Percentiles rank a stretch among this genome's conserved stretches.
phyloP scores from a whole-genome alignment of 768 basidiomycete species.

The Phlebiopsis gigantea region DNA sequence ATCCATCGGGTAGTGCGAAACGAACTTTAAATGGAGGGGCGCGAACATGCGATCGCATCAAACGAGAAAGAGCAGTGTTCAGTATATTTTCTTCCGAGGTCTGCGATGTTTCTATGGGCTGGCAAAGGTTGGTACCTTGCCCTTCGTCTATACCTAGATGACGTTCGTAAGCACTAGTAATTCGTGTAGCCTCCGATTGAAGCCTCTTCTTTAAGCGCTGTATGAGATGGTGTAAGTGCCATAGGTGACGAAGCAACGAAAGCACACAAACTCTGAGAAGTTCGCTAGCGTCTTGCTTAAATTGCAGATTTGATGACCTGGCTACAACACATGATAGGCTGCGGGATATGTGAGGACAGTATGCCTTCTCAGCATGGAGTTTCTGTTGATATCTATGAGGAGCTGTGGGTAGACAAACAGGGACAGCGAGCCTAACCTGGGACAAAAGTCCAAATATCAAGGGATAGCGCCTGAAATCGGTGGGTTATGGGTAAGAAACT shows the following conservation, averaged over 20 bases:
- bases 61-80: constrained; percentile 36
- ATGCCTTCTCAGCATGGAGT: constrained; percentile 46
- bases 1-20: too few relatives aligned
- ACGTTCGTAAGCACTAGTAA: background rate
- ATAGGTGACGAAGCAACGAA: background rate
- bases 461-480: constrained; percentile 58
- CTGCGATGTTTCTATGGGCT: background rate
- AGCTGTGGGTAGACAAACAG: too few relatives aligned
- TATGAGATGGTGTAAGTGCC: background rate
- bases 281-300: constrained; percentile 24
- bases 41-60: constrained; percentile 38
- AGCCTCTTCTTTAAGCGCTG: background rate
- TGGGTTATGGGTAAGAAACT: constrained; percentile 8
- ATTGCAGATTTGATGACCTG: constrained; percentile 45
- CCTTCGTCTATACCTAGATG: background rate
- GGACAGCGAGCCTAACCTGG: constrained; percentile 37
- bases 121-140: background rate
- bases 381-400: too few relatives aligned
- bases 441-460: constrained; percentile 69
- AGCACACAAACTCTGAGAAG: background rate
- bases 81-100: constrained; percentile 21
- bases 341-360: constrained; percentile 42
- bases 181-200: background rate
- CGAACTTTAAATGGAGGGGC: constrained; percentile 43
- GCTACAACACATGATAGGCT: constrained; percentile 47